Percentiles rank a stretch among this genome's conserved stretches.
These are phyloP conservation scores for Phtheirospermum japonicum DNA, from an alignment of 257 asterid species.

Conservation along the genomic window DNA sequence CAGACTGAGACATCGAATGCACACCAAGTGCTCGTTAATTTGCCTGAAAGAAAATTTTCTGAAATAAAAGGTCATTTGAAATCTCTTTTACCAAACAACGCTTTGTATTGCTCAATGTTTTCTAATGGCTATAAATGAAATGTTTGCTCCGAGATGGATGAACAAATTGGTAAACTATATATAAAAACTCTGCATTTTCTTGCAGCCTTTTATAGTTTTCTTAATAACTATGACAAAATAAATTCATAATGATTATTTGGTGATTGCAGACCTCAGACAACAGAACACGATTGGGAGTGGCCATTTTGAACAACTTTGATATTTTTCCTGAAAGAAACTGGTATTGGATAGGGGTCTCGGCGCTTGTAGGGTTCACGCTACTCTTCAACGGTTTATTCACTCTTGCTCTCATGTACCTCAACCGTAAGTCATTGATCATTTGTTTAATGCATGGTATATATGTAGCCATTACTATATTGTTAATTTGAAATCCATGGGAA, in stretches of 20 bases:
- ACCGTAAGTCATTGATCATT: conserved; percentile 45
- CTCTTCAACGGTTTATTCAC: conserved; percentile 64
- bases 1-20: too few relatives aligned
- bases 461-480: too few relatives aligned
- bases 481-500: too few relatives aligned
- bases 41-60: too few relatives aligned
- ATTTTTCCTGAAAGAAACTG: conserved; percentile 43
- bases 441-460: neutral
- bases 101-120: too few relatives aligned
- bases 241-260: neutral
- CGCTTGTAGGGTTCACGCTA: conserved; percentile 53
- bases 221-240: too few relatives aligned
- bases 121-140: too few relatives aligned
- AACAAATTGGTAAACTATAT: conserved; percentile 42
- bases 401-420: conserved; percentile 57
- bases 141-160: conserved; percentile 72
- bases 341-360: conserved; percentile 65
- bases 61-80: too few relatives aligned
- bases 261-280: conserved; percentile 47
- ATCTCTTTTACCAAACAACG: too few relatives aligned
- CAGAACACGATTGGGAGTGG: conserved; percentile 40
- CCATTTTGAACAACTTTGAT: conserved; percentile 47
- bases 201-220: neutral
- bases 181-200: neutral
- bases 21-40: too few relatives aligned